Percentiles rank a stretch among this genome's conserved stretches.
Conservation (phyloP, 805 yeast genomes). For the Saccharomycopsis selenospora region DNA sequence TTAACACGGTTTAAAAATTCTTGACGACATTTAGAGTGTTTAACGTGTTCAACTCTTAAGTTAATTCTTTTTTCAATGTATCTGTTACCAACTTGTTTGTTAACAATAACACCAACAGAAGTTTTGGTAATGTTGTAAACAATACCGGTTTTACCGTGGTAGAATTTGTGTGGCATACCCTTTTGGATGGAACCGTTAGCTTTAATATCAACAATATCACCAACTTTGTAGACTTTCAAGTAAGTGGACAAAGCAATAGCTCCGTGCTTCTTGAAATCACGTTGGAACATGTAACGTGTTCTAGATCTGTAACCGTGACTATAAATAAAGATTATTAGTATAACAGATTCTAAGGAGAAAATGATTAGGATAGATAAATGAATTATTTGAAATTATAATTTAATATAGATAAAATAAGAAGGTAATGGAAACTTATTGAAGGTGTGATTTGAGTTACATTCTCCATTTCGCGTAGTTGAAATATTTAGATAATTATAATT, state of each 20-base stretch:
- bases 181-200: slow-evolving; percentile 99
- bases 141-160: slow-evolving; percentile 99
- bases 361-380: too few relatives aligned
- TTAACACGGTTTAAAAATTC: slow-evolving; percentile 99
- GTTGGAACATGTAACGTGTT: slow-evolving; percentile 99
- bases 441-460: too few relatives aligned
- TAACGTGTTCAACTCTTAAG: slow-evolving; percentile 97
- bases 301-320: slow-evolving; percentile 99
- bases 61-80: slow-evolving; percentile 98
- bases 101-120: slow-evolving; percentile 94
- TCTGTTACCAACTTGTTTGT: slow-evolving; percentile 99
- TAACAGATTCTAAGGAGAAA: too few relatives aligned
- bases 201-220: slow-evolving; percentile 98
- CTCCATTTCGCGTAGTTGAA: too few relatives aligned
- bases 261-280: slow-evolving; percentile 98
- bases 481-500: too few relatives aligned
- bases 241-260: slow-evolving; percentile 89
- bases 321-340: slow-evolving; percentile 20
- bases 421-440: too few relatives aligned
- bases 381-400: too few relatives aligned
- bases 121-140: slow-evolving; percentile 98
- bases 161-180: slow-evolving; percentile 99
- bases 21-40: slow-evolving; percentile 99
- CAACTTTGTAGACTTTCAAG: slow-evolving; percentile 97
- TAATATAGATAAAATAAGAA: too few relatives aligned